A percentile compares a stretch with the other conserved stretches of the same genome.
Evolutionary conservation across 495 filamentous ascomycete genomes (phyloP).

Genomic region (Lasiosphaeria hispida): DNA sequence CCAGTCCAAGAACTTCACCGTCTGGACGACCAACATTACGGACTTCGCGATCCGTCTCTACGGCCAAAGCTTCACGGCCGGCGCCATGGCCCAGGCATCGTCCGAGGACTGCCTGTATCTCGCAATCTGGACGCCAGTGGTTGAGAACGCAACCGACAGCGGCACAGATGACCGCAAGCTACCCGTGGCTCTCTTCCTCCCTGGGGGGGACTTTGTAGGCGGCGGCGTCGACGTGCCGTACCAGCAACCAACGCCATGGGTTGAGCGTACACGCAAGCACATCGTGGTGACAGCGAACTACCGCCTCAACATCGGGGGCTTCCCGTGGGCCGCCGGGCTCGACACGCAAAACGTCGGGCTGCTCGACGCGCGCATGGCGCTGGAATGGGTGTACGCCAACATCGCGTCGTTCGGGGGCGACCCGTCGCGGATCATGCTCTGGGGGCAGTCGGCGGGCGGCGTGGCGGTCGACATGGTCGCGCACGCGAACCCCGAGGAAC

Average conservation of each 20-base stretch:
- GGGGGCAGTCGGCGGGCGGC: constrained; percentile 51
- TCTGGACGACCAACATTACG: constrained; percentile 38
- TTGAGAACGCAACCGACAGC: constrained; percentile 17
- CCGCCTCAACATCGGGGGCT: constrained; percentile 46
- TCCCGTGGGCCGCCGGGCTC: constrained; percentile 24
- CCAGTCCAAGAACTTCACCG: constrained; percentile 26
- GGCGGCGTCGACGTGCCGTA: constrained; percentile 44
- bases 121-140: constrained; percentile 50
- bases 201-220: constrained; percentile 44
- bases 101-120: constrained; percentile 54
- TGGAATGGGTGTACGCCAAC: constrained; percentile 69
- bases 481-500: constrained; percentile 47
- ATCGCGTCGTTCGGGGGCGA: constrained; percentile 71
- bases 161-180: constrained; percentile 26
- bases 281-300: constrained; percentile 57
- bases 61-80: constrained; percentile 31
- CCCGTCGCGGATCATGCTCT: constrained; percentile 53
- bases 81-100: constrained; percentile 33
- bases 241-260: constrained; percentile 43
- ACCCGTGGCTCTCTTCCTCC: constrained; percentile 49
- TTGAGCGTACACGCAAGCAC: constrained; percentile 44
- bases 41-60: constrained; percentile 31
- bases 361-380: constrained; percentile 55
- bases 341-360: constrained; percentile 20
- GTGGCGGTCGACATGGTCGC: constrained; percentile 41